Percentiles rank a stretch among this genome's conserved stretches.
phyloP scores from a whole-genome alignment of 2,329 filamentous ascomycete species.

The Colletotrichum incanum region DNA sequence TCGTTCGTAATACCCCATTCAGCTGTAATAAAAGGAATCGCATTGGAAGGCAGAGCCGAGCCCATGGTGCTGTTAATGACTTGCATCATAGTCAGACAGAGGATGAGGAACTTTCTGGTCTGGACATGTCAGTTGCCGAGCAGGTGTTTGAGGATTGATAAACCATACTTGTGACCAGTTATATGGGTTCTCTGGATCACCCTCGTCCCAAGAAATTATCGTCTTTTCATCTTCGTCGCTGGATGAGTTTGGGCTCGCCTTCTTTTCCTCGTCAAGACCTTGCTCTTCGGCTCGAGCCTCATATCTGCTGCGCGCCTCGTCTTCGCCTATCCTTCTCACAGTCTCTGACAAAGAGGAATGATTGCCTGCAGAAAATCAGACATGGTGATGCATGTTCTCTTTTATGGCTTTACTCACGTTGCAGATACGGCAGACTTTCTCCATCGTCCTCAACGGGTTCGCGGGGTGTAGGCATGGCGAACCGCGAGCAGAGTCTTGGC shows the following conservation, averaged over 20 bases:
- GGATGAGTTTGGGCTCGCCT: conserved; percentile 44
- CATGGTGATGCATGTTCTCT: neutral
- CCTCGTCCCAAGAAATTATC: conserved; percentile 57
- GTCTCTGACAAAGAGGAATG: conserved; percentile 21
- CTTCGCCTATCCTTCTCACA: conserved; percentile 51
- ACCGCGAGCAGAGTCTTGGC: conserved; percentile 19
- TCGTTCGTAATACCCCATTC: conserved; percentile 70
- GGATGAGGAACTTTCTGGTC: conserved; percentile 68
- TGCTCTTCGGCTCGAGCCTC: conserved; percentile 54
- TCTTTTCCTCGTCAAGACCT: conserved; percentile 47
- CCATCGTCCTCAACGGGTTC: neutral
- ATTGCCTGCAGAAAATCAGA: conserved; percentile 16
- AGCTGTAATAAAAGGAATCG: conserved; percentile 69
- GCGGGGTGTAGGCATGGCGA: conserved; percentile 16
- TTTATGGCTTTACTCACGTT: conserved; percentile 21
- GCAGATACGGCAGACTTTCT: conserved; percentile 14
- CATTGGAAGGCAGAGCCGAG: conserved; percentile 76
- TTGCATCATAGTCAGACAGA: conserved; percentile 69
- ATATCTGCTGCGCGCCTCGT: conserved; percentile 59
- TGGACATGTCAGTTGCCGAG: conserved; percentile 48
- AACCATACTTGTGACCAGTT: conserved; percentile 63
- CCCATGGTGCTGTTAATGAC: conserved; percentile 80
- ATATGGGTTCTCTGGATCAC: conserved; percentile 68
- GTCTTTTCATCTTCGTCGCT: conserved; percentile 50
- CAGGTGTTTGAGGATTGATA: too few relatives aligned